phyloP scores from a whole-genome alignment of 768 basidiomycete species.

The Tricholomella constricta region DNA sequence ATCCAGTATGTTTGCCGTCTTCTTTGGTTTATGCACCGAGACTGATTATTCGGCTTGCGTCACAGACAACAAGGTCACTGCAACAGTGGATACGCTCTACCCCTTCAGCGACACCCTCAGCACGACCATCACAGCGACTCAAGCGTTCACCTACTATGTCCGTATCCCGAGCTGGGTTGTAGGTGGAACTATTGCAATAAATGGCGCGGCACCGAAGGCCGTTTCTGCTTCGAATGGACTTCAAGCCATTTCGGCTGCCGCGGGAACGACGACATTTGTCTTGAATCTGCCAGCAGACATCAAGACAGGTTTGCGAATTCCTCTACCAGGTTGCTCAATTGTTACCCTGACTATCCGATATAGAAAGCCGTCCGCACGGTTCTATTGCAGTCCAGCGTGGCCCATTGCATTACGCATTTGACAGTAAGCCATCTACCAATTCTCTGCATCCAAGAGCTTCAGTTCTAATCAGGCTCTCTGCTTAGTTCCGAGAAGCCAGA shows the following conservation, averaged over 20 bases:
- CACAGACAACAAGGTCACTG: conserved; percentile 41
- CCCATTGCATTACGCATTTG: conserved; percentile 56
- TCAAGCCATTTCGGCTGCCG: conserved; percentile 38
- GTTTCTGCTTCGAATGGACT: conserved; percentile 46
- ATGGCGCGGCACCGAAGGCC: conserved; percentile 36
- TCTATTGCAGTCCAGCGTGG: conserved; percentile 57
- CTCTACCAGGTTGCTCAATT: background rate
- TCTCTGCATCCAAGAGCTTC: background rate
- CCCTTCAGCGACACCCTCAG: conserved; percentile 49
- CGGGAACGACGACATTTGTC: conserved; percentile 46
- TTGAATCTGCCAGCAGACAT: conserved; percentile 50
- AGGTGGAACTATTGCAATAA: conserved; percentile 44
- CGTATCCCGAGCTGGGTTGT: conserved; percentile 52
- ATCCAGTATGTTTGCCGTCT: conserved; percentile 27
- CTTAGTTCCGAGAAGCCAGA: conserved; percentile 35
- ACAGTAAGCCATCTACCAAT: no score
- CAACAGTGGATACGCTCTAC: conserved; percentile 46
- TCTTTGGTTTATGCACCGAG: background rate
- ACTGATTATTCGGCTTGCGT: conserved; percentile 4
- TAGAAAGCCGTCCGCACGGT: conserved; percentile 52
- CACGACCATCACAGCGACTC: conserved; percentile 41
- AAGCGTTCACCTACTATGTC: conserved; percentile 44
- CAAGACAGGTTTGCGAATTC: conserved; percentile 37
- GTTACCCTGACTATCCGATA: background rate
- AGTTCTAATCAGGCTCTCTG: no score